Evolutionary conservation across 1,284 basidiomycete species (phyloP).

Genomic region (Agroathelia rolfsii): DNA sequence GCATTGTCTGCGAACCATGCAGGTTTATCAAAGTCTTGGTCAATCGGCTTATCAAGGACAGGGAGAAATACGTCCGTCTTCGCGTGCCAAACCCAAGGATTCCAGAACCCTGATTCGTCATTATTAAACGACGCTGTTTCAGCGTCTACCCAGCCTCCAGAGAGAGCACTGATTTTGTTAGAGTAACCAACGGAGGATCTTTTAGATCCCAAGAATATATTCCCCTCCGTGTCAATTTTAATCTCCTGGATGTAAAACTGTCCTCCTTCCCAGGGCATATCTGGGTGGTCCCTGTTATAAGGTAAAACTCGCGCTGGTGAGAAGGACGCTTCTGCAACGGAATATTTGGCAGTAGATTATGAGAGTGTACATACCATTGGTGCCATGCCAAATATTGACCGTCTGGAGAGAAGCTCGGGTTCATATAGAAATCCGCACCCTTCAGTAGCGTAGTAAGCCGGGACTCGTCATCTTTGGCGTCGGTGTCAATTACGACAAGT

Average conservation of each 20-base stretch:
- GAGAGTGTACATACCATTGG: slow-evolving; percentile 59
- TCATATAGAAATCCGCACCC: slow-evolving; percentile 59
- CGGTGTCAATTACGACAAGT: slow-evolving; percentile 45
- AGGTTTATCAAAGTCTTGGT: slow-evolving; percentile 55
- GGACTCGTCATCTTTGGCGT: slow-evolving; percentile 25
- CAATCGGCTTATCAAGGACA: slow-evolving; percentile 34
- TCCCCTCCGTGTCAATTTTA: no score
- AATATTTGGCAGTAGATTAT: no score
- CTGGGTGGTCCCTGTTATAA: slow-evolving; percentile 50
- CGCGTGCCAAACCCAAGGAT: slow-evolving; percentile 50
- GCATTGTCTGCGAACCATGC: slow-evolving; percentile 38
- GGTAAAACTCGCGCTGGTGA: no score
- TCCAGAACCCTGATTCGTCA: slow-evolving; percentile 61
- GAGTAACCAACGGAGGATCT: no score
- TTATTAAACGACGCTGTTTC: slow-evolving; percentile 54
- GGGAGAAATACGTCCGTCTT: slow-evolving; percentile 40
- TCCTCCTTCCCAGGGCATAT: slow-evolving; percentile 77
- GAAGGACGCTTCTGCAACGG: no score
- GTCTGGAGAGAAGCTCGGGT: slow-evolving; percentile 57
- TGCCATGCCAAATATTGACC: slow-evolving; percentile 60
- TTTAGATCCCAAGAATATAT: no score
- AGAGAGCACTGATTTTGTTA: slow-evolving; percentile 39
- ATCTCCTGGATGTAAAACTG: slow-evolving; percentile 47
- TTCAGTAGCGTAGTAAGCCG: slow-evolving; percentile 33
- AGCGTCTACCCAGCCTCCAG: slow-evolving; percentile 51